Percentiles rank a stretch among this genome's conserved stretches.
Evolutionary conservation across 768 basidiomycete species (phyloP).

Genomic region (Tricholoma hemisulphureum): DNA sequence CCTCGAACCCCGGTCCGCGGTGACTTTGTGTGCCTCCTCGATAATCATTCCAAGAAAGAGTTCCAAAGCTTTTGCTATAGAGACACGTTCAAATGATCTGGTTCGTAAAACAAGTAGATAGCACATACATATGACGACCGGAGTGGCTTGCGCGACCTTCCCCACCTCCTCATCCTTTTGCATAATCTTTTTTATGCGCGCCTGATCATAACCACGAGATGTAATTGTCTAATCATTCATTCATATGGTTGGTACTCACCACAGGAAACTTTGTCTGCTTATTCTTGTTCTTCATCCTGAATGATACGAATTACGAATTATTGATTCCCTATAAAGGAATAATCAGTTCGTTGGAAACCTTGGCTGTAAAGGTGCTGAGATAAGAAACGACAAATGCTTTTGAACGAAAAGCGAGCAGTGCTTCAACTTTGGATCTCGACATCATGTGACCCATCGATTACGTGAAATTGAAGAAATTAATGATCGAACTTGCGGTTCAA

Average conservation of each 20-base stretch:
- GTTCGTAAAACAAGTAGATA: background rate
- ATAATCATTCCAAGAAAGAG: conserved; percentile 85
- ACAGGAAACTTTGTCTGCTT: conserved; percentile 91
- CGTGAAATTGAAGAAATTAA: too few relatives aligned
- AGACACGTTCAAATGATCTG: background rate
- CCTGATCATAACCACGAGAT: conserved; percentile 44
- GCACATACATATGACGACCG: conserved; percentile 92
- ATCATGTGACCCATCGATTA: too few relatives aligned
- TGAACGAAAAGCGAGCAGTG: too few relatives aligned
- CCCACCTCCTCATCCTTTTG: conserved; percentile 99
- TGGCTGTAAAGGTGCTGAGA: background rate
- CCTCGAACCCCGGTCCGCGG: conserved; percentile 73
- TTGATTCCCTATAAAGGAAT: background rate
- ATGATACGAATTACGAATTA: too few relatives aligned
- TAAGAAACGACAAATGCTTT: too few relatives aligned
- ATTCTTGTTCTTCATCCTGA: conserved; percentile 82
- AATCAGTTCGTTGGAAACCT: too few relatives aligned
- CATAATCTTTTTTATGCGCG: conserved; percentile 99
- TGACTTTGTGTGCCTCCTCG: conserved; percentile 79
- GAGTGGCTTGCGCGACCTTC: conserved; percentile 95
- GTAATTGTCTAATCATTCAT: background rate
- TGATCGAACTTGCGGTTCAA: too few relatives aligned
- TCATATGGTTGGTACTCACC: conserved; percentile 42
- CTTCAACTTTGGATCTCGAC: too few relatives aligned
- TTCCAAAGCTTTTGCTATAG: conserved; percentile 87